Evolutionary conservation across 1,139 yeast genomes (phyloP).

Genomic region (Wickerhamiella pararugosa): DNA sequence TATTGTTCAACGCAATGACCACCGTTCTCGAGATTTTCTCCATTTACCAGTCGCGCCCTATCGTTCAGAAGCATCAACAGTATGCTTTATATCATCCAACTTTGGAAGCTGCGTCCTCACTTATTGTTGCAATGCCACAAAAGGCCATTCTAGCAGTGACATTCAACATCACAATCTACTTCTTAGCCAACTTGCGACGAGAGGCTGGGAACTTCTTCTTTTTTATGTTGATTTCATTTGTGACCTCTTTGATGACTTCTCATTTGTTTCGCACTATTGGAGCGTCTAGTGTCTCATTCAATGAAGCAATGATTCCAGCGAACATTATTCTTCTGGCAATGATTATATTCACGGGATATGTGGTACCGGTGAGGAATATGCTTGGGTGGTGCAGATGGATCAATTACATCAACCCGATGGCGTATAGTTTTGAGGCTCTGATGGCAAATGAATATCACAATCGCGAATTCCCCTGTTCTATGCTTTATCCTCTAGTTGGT

Average conservation of each 20-base stretch:
- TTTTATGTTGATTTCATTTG: conserved; percentile 39
- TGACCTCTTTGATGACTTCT: conserved; percentile 50
- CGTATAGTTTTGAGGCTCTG: conserved; percentile 52
- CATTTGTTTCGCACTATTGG: conserved; percentile 61
- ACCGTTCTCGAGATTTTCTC: conserved; percentile 61
- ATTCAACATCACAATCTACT: conserved; percentile 51
- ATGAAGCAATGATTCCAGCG: conserved; percentile 68
- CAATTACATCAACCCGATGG: conserved; percentile 56
- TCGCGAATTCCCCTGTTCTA: conserved; percentile 30
- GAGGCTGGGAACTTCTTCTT: conserved; percentile 56
- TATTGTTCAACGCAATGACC: conserved; percentile 61
- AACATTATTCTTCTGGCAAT: conserved; percentile 44
- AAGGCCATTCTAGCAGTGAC: conserved; percentile 39
- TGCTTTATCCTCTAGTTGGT: conserved; percentile 39
- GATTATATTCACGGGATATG: conserved; percentile 64
- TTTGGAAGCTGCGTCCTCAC: conserved; percentile 60
- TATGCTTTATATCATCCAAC: conserved; percentile 66
- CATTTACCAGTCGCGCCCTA: conserved; percentile 56
- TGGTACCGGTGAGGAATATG: conserved; percentile 51
- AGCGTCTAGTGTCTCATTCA: conserved; percentile 41
- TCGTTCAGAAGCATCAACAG: conserved; percentile 65
- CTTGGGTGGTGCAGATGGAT: conserved; percentile 73
- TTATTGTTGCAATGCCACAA: conserved; percentile 52
- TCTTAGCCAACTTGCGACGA: conserved; percentile 52
- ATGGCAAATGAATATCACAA: conserved; percentile 48